phyloP scores from a whole-genome alignment of 495 filamentous ascomycete genomes.

The Penicillium robsamsonii region DNA sequence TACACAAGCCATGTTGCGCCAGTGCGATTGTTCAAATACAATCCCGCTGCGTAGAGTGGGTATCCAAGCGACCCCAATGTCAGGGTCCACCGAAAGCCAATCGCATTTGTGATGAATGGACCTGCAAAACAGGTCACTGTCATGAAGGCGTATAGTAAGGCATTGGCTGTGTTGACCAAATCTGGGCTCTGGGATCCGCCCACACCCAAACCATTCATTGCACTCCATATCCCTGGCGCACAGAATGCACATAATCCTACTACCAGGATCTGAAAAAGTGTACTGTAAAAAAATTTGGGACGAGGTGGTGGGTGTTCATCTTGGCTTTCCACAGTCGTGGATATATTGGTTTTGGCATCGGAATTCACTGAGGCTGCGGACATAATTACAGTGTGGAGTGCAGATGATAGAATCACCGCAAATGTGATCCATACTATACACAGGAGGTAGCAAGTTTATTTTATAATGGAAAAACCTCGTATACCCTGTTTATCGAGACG shows the following conservation, averaged over 20 bases:
- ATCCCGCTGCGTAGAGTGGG: constrained; percentile 51
- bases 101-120: constrained; percentile 24
- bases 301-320: not conserved
- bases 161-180: constrained; percentile 56
- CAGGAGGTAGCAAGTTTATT: not conserved
- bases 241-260: constrained; percentile 54
- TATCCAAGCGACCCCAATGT: constrained; percentile 55
- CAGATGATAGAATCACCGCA: not conserved
- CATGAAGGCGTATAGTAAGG: constrained; percentile 42
- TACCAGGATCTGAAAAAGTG: constrained; percentile 54
- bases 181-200: constrained; percentile 54
- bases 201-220: constrained; percentile 54
- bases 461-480: not conserved
- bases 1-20: constrained; percentile 55
- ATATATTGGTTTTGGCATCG: not conserved
- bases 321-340: not conserved
- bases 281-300: constrained; percentile 35
- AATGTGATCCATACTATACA: not conserved
- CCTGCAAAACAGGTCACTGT: constrained; percentile 23
- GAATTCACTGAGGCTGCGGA: not conserved
- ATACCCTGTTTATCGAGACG: not conserved
- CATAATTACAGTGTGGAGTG: not conserved
- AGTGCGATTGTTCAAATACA: constrained; percentile 58
- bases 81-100: constrained; percentile 50
- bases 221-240: constrained; percentile 58